These are phyloP conservation scores for Mycena vulgaris DNA, from an alignment of 768 basidiomycete species.

Conservation along the genomic window DNA sequence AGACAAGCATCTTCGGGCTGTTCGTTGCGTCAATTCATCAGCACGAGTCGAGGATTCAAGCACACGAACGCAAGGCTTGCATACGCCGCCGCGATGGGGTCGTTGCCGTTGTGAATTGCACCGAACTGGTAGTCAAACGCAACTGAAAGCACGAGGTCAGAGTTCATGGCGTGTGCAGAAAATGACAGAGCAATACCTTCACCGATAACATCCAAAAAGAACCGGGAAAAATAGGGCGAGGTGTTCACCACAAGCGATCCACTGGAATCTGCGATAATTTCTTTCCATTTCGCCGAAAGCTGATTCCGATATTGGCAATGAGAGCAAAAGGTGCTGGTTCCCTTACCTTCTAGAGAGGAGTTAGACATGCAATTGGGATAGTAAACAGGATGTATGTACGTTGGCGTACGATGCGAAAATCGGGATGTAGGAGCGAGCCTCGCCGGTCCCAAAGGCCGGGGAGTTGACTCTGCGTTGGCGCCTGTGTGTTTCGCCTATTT, in stretches of 20 bases:
- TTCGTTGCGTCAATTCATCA: not conserved
- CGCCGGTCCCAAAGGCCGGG: conserved; percentile 68
- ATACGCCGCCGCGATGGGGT: not conserved
- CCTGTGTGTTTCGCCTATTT: conserved; percentile 61
- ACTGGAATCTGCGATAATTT: conserved; percentile 60
- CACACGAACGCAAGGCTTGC: conserved; percentile 12
- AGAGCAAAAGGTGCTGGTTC: not conserved
- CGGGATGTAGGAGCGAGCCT: conserved; percentile 65
- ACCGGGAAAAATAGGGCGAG: conserved; percentile 64
- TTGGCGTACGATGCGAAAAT: conserved; percentile 64
- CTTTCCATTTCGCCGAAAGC: conserved; percentile 68
- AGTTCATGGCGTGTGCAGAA: too few relatives aligned
- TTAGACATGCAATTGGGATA: too few relatives aligned
- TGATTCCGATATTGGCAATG: conserved; percentile 35
- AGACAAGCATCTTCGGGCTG: too few relatives aligned
- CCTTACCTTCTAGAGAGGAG: not conserved
- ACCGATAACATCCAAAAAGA: conserved; percentile 67
- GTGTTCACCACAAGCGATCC: conserved; percentile 63
- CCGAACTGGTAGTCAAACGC: conserved; percentile 23
- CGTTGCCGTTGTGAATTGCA: not conserved
- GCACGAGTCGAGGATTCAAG: too few relatives aligned
- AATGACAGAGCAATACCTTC: conserved; percentile 64
- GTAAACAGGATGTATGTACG: too few relatives aligned
- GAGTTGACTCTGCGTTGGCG: conserved; percentile 69
- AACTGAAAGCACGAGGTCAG: too few relatives aligned